Percentiles rank a stretch among this genome's conserved stretches.
Evolutionary conservation across 2,329 filamentous ascomycete species (phyloP).

Genomic region (Nectriaceae sp.): DNA sequence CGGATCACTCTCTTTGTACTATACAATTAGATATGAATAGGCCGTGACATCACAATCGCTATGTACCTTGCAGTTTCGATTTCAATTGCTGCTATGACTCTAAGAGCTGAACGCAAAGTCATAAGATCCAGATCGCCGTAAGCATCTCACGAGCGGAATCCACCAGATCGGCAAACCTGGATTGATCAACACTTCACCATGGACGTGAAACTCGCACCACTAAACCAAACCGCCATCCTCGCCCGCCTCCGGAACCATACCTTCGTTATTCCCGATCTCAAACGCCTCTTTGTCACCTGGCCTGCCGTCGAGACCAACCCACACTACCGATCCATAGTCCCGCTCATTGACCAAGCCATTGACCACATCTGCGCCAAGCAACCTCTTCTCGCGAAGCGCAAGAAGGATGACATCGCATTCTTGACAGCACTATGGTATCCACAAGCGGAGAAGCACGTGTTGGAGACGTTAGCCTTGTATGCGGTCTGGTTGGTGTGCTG

Average conservation of each 20-base stretch:
- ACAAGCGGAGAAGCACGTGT: conserved; percentile 11
- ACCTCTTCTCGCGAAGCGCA: conserved; percentile 21
- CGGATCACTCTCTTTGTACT: no score
- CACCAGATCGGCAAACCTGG: no score
- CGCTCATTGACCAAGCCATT: conserved; percentile 22
- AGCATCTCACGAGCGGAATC: no score
- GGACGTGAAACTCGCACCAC: conserved; percentile 18
- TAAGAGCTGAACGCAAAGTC: no score
- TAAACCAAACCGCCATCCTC: conserved; percentile 21
- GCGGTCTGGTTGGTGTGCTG: conserved; percentile 35
- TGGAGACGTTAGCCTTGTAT: conserved; percentile 27
- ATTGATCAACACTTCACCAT: conserved; percentile 5
- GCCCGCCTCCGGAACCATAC: conserved; percentile 28
- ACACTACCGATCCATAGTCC: conserved; percentile 19
- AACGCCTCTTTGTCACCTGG: conserved; percentile 27
- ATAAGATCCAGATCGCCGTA: no score
- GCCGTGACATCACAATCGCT: no score
- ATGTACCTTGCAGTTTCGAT: no score
- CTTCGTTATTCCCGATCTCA: conserved; percentile 30
- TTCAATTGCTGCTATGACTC: no score
- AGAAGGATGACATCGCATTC: conserved; percentile 35
- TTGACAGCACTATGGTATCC: conserved; percentile 26
- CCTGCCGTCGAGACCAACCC: conserved; percentile 22
- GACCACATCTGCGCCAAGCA: conserved; percentile 38
- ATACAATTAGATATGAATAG: no score